Evolutionary conservation across 192 early-diverging fungal species (phyloP), one percentile per base, ranked within the genome.

Genomic region (Umbelopsis vinacea): DNA sequence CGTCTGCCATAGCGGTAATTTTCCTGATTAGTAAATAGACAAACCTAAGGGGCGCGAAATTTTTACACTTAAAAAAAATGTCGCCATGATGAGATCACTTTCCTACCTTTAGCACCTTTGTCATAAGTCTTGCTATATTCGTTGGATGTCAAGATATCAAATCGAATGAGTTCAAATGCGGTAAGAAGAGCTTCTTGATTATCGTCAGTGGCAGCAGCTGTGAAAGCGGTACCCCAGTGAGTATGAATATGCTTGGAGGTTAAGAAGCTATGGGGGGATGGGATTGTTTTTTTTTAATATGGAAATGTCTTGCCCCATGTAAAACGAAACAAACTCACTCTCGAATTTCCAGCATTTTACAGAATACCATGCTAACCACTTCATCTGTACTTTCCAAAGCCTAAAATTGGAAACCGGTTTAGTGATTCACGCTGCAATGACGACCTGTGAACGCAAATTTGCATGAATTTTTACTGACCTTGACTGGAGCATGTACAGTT

Each of bases 81-180:
- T 68, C 69, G 37, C 35, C 66, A 24, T 52, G 10, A 52, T 57
- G 40, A 47, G 53, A 63, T 37, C 29, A 46, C 54, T 43, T 6
- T 43, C 40, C 24, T 45, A 60, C 48, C 52, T 55, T 71, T n/a
- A 54, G 70, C 48, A 38, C 67, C 38, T 21, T 47, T 45, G 23
- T 60, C 50, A 68, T 86, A 88, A 6, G 70, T 73, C 53, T 75
- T 78, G 46, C 85, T 86, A 67, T 82, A 85, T 6, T 73, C 74
- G n/a, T 76, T 78, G 12, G 79, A 76, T 29, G 82, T 85, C 40
- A 88, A 66, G 22, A 85, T 69, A 10, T 81, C 79, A 47, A 80
- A 79, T 43, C 82, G 75, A 29, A 88, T 79, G 26, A 88, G 68
- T 52, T 87, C 87, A 69, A 88, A 74, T 6, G 87, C 87, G 47